phyloP scores from a whole-genome alignment of 306 rosid genomes.

The Medicago truncatula region MtrunA17r5.0-ANR NC_053044.1:46568001-46568500 shows the following conservation, averaged over 20 bases:
- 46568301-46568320: background rate
- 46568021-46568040: too few species aligned
- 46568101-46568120: too few species aligned
- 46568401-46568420: conserved; percentile 95
- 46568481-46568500: conserved; percentile 81
- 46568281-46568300: background rate
- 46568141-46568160: too few species aligned
- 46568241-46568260: background rate
- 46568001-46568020: too few species aligned
- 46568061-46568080: too few species aligned
- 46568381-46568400: conserved; percentile 94
- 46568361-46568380: conserved; percentile 52
- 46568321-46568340: background rate
- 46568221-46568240: too few species aligned
- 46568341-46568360: background rate
- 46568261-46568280: background rate
- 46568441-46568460: conserved; percentile 90
- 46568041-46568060: too few species aligned
- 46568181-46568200: too few species aligned
- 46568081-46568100: too few species aligned
- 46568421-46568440: conserved; percentile 89
- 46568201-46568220: too few species aligned
- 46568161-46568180: too few species aligned
- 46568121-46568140: too few species aligned
- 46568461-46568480: conserved; percentile 97